A percentile compares a stretch with the other conserved stretches of the same genome.
Evolutionary conservation across 2,329 filamentous ascomycete genomes (phyloP).

Genomic region (Phaeomoniella chlamydospora): DNA sequence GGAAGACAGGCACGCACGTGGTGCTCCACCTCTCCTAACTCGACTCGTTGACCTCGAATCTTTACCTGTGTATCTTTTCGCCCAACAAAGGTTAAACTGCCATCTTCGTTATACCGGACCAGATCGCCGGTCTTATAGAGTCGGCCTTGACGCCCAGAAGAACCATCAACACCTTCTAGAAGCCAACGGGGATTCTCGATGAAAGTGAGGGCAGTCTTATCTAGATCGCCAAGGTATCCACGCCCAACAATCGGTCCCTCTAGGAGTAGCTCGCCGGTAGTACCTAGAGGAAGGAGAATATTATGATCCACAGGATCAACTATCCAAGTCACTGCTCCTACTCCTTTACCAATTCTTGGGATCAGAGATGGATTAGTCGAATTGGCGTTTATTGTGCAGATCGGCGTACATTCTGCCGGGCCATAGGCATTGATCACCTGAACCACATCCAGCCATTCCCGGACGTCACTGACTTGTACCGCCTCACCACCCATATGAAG

Average conservation of each 20-base stretch:
- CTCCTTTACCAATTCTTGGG: constrained; percentile 16
- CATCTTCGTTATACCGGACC: constrained; percentile 22
- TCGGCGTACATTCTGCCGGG: constrained; percentile 21
- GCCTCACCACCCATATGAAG: constrained; percentile 19
- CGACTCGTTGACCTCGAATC: constrained; percentile 26
- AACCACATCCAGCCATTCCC: constrained; percentile 15
- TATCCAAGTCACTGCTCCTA: constrained; percentile 23
- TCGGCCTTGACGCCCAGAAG: constrained; percentile 13
- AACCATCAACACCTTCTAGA: constrained; percentile 7
- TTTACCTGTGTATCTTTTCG: constrained; percentile 27
- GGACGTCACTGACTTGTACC: constrained; percentile 10
- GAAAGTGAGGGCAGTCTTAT: constrained; percentile 20
- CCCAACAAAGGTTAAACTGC: constrained; percentile 21
- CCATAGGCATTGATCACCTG: constrained; percentile 30
- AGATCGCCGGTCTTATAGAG: constrained; percentile 27
- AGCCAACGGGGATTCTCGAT: constrained; percentile 23
- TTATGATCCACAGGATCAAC: constrained; percentile 23
- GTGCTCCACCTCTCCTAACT: constrained; percentile 25
- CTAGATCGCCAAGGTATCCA: constrained; percentile 28
- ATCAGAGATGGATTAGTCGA: neutral
- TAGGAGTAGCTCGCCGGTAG: constrained; percentile 31
- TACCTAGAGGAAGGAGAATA: constrained; percentile 26
- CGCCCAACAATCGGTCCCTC: constrained; percentile 32
- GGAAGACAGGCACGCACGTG: constrained; percentile 15
- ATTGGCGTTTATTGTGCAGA: neutral